Evolutionary conservation across 441 rosid species (phyloP).

Genomic region (Adansonia grandidieri): DNA sequence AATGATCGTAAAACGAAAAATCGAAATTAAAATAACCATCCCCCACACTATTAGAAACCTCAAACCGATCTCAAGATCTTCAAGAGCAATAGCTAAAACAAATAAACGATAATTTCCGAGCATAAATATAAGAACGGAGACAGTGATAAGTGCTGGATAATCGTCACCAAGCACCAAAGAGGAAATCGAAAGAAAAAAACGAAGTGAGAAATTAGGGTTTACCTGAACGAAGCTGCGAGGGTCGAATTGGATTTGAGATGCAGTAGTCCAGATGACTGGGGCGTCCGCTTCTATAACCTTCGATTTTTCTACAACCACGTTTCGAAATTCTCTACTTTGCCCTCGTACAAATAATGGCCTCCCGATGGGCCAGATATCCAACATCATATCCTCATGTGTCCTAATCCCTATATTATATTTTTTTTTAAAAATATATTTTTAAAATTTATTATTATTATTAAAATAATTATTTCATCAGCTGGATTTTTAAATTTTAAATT

Average conservation of each 20-base stretch:
- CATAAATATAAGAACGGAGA: neutral
- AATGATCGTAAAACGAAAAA: neutral
- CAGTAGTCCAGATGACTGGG: neutral
- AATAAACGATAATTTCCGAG: neutral
- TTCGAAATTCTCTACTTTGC: neutral
- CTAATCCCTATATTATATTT: too few species aligned
- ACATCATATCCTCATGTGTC: neutral
- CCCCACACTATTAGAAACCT: neutral
- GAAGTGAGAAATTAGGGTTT: constrained; percentile 28
- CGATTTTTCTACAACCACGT: neutral
- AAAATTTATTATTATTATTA: too few species aligned
- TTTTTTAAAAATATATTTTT: too few species aligned
- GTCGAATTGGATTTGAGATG: neutral
- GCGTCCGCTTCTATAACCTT: too few species aligned
- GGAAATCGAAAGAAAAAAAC: neutral
- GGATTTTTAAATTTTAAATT: too few species aligned
- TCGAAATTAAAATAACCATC: neutral
- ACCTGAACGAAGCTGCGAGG: constrained; percentile 29
- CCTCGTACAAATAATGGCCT: neutral
- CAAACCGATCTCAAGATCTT: constrained; percentile 17
- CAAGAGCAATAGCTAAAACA: neutral
- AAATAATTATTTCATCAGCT: too few species aligned
- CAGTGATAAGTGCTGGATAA: neutral
- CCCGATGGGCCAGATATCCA: neutral
- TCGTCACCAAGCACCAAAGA: neutral